Base-by-base conservation (phyloP, 345 rosid species). In the Noccaea bulbosa region DNA sequence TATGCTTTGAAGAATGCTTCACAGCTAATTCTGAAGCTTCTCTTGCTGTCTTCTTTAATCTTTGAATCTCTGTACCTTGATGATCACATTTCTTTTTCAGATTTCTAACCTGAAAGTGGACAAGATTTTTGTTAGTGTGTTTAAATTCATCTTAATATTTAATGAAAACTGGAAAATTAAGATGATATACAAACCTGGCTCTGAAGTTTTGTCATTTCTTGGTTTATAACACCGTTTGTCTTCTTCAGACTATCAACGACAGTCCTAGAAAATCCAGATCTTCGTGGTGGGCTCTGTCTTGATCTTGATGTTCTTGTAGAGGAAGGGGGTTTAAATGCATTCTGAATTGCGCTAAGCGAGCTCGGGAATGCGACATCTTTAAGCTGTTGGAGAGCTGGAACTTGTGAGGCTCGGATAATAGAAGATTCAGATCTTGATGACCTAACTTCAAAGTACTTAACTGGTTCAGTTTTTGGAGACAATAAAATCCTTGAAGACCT, bases 231-330 rank as follows among this genome's bases (percentile, higher is more conserved):
- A 30, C 86, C 97, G 68, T 89, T 94, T 62, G 98, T 83, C 75
- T 89, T 94, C 77, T 82, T 91, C 39, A 94, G 88, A 81, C 89
- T 89, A 70, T 88, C 97, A 49, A 94, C 67, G 35, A 89, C 83
- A 30, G 77, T 77, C 72, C 91, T 88, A 1, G 98, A 89, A 73
- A 91, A 89, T 24, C 85, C 88, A 4, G 74, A 55, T 61, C 82
- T 40, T n/a, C 86, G 89, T 5, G 93, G 84, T 64, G 99, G 85
- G 74, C 90, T 91, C 11, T 88, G 82, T 81, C 81, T 87, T n/a
- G n/a, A n/a, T 71, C 83, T 85, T 5, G 73, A 47, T 24, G 92
- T 57, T 79, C 92, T 87, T 37, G 66, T 30, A 54, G 43, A 46
- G 14, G 16, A 24, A n/a, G 44, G 35, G 14, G 95, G 95, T 78